Percentiles rank a stretch among this genome's conserved stretches.
phyloP scores from a whole-genome alignment of 768 basidiomycete genomes.

The Dictyophora rubrovolvata region DNA sequence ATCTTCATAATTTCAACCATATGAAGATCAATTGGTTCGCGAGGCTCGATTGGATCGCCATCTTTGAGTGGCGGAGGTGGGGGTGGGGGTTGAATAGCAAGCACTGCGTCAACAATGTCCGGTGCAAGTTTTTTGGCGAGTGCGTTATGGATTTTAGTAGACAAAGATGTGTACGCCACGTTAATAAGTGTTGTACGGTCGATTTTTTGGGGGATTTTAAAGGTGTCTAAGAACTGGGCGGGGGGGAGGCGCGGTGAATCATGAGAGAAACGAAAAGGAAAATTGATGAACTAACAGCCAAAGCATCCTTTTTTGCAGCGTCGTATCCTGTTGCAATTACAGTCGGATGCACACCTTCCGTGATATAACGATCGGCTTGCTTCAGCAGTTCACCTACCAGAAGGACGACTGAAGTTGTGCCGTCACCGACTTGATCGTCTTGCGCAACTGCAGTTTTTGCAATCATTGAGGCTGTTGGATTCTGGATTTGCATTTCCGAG shows the following conservation, averaged over 20 bases:
- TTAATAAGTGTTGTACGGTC: slow-evolving; percentile 88
- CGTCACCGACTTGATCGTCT: slow-evolving; percentile 98
- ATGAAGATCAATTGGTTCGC: slow-evolving; percentile 92
- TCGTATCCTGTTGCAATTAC: slow-evolving; percentile 95
- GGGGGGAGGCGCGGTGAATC: slow-evolving; percentile 14
- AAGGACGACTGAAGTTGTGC: slow-evolving; percentile 93
- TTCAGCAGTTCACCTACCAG: slow-evolving; percentile 93
- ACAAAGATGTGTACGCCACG: slow-evolving; percentile 90
- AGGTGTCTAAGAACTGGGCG: slow-evolving; percentile 80
- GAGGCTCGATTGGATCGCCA: slow-evolving; percentile 35
- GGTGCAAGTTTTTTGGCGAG: slow-evolving; percentile 84
- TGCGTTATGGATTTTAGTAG: slow-evolving; percentile 78
- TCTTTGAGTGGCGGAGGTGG: slow-evolving; percentile 44
- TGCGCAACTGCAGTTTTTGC: slow-evolving; percentile 97
- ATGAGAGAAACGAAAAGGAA: slow-evolving; percentile 7
- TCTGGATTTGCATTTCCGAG: slow-evolving; percentile 99
- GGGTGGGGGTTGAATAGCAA: slow-evolving; percentile 68
- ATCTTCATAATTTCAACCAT: slow-evolving; percentile 99
- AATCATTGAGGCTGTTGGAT: slow-evolving; percentile 98
- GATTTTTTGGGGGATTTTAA: slow-evolving; percentile 66
- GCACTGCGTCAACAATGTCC: slow-evolving; percentile 91
- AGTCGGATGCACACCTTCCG: slow-evolving; percentile 96
- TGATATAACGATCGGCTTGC: slow-evolving; percentile 95
- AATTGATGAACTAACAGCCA: slow-evolving; percentile 48
- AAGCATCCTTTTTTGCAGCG: slow-evolving; percentile 92